Base-by-base conservation (phyloP, 2,329 filamentous ascomycete species). In the Fusarium sp. region DNA sequence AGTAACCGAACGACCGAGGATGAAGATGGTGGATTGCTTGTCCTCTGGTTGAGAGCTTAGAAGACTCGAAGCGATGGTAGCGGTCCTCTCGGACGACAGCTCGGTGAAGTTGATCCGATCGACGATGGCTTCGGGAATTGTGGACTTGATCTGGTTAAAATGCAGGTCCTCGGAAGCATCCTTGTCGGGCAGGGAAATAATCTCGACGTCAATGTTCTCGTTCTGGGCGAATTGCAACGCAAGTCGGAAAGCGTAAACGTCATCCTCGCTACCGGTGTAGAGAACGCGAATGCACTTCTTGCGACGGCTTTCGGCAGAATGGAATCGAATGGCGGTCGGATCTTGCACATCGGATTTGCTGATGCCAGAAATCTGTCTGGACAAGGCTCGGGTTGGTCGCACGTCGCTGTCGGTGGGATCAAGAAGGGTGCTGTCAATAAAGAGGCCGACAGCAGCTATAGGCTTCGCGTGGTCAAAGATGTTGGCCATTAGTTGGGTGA, bases 181-280 rank as follows among this genome's bases (percentile, higher is more conserved):
- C 25, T 22, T 63, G 2, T 33, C 68, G 5, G 66, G 50, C 1
- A 69, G 52, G 4, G 68, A 68, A 35, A 68, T 40, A 13, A 73
- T 56, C 4, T 73, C 62, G 3, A 65, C 62, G 8, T 58, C 36
- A 16, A 66, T 63, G 16, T 63, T 68, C 40, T 68, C 69, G 78
- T 95, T 97, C 80, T 92, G 91, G 1, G 92, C 94, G 2, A 98
- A 88, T 79, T 98, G 95, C 9, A 98, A 86, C 2, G 95, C 92
- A 22, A 98, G 89, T 1, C 91, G 88, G 2, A 98, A 86, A 0
- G 95, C 95, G 13, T 92, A 90, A n/a, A 91, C 89, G 79, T 98
- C 95, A 79, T 98, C 96, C 1, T 86, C 84, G 9, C 93, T 93
- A 29, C 95, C 95, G 66, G 97, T 92, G 84, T 94, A 98, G 1